Conservation (phyloP, 2,329 filamentous ascomycete genomes). For the Epichloe sibirici region DNA sequence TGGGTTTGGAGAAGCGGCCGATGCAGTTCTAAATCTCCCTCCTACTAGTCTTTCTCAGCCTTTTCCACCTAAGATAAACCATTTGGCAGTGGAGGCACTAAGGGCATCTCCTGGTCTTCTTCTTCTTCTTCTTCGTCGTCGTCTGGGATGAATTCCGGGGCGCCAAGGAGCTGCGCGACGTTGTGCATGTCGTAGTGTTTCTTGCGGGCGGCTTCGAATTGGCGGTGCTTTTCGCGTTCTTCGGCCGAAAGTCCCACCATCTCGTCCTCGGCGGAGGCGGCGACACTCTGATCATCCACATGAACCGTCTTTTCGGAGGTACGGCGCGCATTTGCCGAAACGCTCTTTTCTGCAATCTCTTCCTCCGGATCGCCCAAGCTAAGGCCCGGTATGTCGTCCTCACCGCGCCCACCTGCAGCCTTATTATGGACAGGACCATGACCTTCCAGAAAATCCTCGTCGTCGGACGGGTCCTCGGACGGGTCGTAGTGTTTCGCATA, state of each 20-base stretch:
- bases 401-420: constrained; percentile 27
- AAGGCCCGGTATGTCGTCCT: constrained; percentile 79
- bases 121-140: constrained; percentile 34
- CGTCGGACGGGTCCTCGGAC: constrained; percentile 72
- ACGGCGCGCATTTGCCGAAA: constrained; percentile 24
- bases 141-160: constrained; percentile 53
- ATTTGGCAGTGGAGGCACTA: constrained; percentile 34
- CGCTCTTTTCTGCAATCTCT: constrained; percentile 37
- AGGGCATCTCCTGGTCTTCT: constrained; percentile 29
- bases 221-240: constrained; percentile 79
- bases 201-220: constrained; percentile 86
- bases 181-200: constrained; percentile 98
- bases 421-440: constrained; percentile 18
- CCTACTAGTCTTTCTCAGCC: not conserved
- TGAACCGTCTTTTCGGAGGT: constrained; percentile 59
- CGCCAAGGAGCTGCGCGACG: constrained; percentile 75
- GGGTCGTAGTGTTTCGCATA: constrained; percentile 91
- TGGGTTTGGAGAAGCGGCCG: not conserved
- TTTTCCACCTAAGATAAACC: constrained; percentile 16
- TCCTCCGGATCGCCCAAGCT: constrained; percentile 90
- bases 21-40: not conserved
- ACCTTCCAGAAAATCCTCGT: constrained; percentile 41
- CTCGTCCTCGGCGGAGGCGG: constrained; percentile 46
- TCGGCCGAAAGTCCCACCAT: constrained; percentile 48
- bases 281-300: constrained; percentile 52